Evolutionary conservation across 1,284 basidiomycete genomes (phyloP).

Genomic region (Ceratobasidium papillatum): DNA sequence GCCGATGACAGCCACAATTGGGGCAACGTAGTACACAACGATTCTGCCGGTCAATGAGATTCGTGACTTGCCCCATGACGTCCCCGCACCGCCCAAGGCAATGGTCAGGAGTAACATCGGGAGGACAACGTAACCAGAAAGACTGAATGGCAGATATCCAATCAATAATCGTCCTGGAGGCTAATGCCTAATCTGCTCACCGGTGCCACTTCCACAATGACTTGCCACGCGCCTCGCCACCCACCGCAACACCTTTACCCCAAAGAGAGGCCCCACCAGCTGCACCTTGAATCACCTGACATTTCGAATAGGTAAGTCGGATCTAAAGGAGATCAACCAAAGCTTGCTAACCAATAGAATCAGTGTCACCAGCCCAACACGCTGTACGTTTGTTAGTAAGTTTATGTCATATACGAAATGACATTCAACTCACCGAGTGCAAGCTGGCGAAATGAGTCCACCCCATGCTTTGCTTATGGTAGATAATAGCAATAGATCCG

Average conservation of each 20-base stretch:
- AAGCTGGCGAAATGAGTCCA: conserved; percentile 67
- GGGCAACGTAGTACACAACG: conserved; percentile 28
- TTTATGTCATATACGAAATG: neutral
- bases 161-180: neutral
- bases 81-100: conserved; percentile 32
- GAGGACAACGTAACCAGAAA: conserved; percentile 42
- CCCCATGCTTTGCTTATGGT: conserved; percentile 61
- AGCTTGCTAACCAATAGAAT: conserved; percentile 56
- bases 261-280: conserved; percentile 42
- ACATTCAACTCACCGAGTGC: conserved; percentile 65
- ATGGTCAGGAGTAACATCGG: conserved; percentile 40
- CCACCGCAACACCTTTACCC: conserved; percentile 41
- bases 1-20: conserved; percentile 5
- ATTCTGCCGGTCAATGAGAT: conserved; percentile 15
- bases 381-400: conserved; percentile 51
- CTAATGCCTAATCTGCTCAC: conserved; percentile 6
- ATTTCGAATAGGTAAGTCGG: neutral
- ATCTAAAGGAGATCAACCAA: neutral
- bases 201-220: conserved; percentile 43
- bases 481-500: conserved; percentile 64
- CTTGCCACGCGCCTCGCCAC: conserved; percentile 41
- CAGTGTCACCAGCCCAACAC: conserved; percentile 64
- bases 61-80: conserved; percentile 29
- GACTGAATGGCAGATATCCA: neutral
- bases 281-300: conserved; percentile 34